A percentile compares a stretch with the other conserved stretches of the same genome.
Evolutionary conservation across 129 eudicot species (phyloP).

Genomic region (carrot (Daucus carota)): DNA sequence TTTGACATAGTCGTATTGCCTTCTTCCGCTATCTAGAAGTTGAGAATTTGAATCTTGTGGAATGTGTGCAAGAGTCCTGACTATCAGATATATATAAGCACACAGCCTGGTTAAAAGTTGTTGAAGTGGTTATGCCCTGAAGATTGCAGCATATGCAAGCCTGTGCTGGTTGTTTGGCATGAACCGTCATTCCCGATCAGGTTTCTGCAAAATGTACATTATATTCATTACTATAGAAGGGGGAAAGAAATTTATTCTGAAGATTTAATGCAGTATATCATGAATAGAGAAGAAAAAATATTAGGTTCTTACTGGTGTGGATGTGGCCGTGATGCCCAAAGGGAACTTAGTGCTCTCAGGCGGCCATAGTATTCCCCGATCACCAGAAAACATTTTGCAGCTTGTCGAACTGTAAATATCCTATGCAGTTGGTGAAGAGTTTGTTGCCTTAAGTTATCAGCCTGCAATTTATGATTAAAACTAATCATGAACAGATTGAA

Average conservation of each 20-base stretch:
- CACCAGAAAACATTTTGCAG: conserved; percentile 77
- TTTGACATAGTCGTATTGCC: neutral
- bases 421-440: conserved; percentile 83
- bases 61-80: neutral
- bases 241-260: no score
- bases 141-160: conserved; percentile 73
- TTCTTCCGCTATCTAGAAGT: neutral
- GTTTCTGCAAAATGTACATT: conserved; percentile 31
- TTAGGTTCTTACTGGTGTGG: conserved; percentile 51
- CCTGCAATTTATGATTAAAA: conserved; percentile 30
- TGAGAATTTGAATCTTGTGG: neutral
- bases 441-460: conserved; percentile 87
- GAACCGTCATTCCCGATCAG: conserved; percentile 59
- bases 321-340: conserved; percentile 88
- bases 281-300: no score
- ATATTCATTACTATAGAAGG: neutral
- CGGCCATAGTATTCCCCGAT: conserved; percentile 91
- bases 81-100: neutral
- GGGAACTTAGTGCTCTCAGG: conserved; percentile 75
- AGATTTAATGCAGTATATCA: neutral
- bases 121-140: conserved; percentile 50
- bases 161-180: conserved; percentile 54
- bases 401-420: conserved; percentile 81
- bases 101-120: conserved; percentile 27
- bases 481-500: neutral